Base-by-base conservation (phyloP, 208 protist species). In the Leishmania major region DNA sequence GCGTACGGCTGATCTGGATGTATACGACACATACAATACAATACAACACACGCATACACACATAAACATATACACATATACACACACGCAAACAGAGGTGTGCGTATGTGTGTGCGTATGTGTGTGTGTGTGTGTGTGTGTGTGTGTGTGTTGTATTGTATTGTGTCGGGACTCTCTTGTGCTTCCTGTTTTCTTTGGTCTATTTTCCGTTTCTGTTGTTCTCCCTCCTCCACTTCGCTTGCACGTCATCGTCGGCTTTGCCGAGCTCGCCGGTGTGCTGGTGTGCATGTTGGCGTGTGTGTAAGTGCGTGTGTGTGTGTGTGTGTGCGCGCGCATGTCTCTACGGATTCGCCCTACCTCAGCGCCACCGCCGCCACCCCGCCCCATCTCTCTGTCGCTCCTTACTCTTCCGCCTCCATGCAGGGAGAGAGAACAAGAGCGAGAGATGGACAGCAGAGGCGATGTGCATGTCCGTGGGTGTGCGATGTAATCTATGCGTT, bases 401-500 rank as follows among this genome's bases (percentile, higher is more conserved):
- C 19, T 71, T 31, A 35, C 35, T 45, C 66, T 28, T 43, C 66
- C 17, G 17, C 19, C n/a, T 25, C 66, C 35, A 31, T 64, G 59
- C 59, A 35, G 1, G 59, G 59, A 64, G 15, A 35, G 11, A 6
- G 59, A 64, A 15, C 8, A 31, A 17, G 59, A 64, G 35, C 28
- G 62, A n/a, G 31, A 35, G 64, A 35, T 64, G 28, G 11, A 35
- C 22, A 15, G 59, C 22, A 10, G 28, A 64, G 64, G 35, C 64
- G 35, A 69, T 43, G 64, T 25, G 64, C 15, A 69, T 43, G 64
- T 22, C 64, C 28, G 7, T 64, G 13, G 11, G 59, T 35, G 25
- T 64, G 59, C n/a, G 28, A 69, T 69, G 64, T 69, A 69, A 35
- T 35, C 35, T 69, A 69, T 11, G 64, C 17, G 64, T 69, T 69